Evolutionary conservation across 23 red algal genomes (phyloP).

Genomic region (Agarophyton chilense): DNA sequence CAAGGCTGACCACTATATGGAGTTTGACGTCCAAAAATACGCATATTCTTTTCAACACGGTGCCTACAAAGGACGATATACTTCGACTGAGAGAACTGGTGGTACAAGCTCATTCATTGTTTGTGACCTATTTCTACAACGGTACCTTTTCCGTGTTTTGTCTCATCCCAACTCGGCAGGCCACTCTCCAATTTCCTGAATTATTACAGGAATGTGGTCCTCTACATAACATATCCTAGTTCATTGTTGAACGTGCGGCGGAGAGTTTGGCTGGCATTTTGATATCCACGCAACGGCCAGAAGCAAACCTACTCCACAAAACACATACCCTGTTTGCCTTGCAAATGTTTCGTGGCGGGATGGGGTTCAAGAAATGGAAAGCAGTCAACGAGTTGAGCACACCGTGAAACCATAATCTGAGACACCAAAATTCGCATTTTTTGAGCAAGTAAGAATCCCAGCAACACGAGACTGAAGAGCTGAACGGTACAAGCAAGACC

Average conservation of each 20-base stretch:
- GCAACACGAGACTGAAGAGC: too few species aligned
- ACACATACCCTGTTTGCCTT: background rate
- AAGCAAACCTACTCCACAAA: too few species aligned
- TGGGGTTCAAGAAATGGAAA: background rate
- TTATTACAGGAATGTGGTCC: background rate
- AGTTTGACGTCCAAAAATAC: background rate
- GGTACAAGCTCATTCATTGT: background rate
- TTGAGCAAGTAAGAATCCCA: too few species aligned
- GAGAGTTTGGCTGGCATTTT: too few species aligned
- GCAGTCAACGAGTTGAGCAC: background rate
- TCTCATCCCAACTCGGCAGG: background rate
- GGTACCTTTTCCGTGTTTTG: background rate
- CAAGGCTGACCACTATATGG: background rate
- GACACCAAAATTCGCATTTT: background rate
- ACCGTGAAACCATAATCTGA: too few species aligned
- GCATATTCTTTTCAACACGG: too few species aligned
- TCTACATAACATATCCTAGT: background rate
- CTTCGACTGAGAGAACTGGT: too few species aligned
- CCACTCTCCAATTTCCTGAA: constrained; percentile 5
- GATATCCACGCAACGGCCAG: too few species aligned
- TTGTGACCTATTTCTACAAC: background rate
- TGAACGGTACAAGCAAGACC: background rate
- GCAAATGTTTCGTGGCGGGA: background rate
- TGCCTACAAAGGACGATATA: too few species aligned
- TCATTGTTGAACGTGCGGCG: too few species aligned